Evolutionary conservation across 2,329 filamentous ascomycete species (phyloP).

Genomic region (Monilinia laxa): DNA sequence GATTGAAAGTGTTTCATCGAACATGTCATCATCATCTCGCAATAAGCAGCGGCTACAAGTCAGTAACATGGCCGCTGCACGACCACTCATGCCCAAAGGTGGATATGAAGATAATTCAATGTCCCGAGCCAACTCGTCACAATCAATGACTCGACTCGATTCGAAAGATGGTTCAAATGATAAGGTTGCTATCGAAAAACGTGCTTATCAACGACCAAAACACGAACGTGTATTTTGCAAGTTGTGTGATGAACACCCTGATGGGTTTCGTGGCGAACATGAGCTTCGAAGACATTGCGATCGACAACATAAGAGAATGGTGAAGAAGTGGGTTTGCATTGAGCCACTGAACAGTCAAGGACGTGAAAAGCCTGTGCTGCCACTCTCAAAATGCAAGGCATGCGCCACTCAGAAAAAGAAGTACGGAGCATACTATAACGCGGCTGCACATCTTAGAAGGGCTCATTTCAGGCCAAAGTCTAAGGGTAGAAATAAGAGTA

Average conservation of each 20-base stretch:
- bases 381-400: constrained; percentile 65
- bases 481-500: constrained; percentile 45
- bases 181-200: constrained; percentile 38
- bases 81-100: constrained; percentile 39
- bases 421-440: constrained; percentile 93
- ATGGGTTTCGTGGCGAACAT: constrained; percentile 88
- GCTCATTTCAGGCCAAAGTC: constrained; percentile 77
- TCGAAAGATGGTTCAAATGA: constrained; percentile 40
- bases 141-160: constrained; percentile 35
- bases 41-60: constrained; percentile 39
- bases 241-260: constrained; percentile 76
- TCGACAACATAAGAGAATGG: constrained; percentile 60
- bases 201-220: constrained; percentile 41
- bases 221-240: constrained; percentile 52
- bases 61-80: constrained; percentile 35
- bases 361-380: constrained; percentile 55
- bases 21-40: constrained; percentile 37
- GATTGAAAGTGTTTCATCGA: constrained; percentile 40
- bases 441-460: constrained; percentile 82
- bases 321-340: constrained; percentile 59
- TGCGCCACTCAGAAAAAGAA: constrained; percentile 78
- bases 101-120: constrained; percentile 35
- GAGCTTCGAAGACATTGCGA: constrained; percentile 71
- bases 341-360: constrained; percentile 53
- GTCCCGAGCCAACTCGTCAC: constrained; percentile 37